Evolutionary conservation across 805 yeast species (phyloP).

Genomic region (Hanseniaspora occidentalis): DNA sequence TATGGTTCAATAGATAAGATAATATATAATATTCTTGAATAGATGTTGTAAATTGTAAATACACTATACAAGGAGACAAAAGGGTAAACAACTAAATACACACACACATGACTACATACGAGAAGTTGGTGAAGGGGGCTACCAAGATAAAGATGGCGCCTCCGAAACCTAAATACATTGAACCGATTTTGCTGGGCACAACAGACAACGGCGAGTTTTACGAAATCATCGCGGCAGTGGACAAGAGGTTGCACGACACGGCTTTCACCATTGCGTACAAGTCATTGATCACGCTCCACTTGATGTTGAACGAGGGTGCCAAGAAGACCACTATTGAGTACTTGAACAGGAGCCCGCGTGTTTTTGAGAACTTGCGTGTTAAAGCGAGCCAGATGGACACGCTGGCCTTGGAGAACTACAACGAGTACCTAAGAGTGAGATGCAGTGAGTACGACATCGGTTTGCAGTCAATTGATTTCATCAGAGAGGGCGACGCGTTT

Average conservation of each 20-base stretch:
- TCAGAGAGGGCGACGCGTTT: slow-evolving; percentile 49
- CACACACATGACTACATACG: slow-evolving; percentile 44
- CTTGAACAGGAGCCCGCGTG: slow-evolving; percentile 36
- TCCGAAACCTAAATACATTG: slow-evolving; percentile 93
- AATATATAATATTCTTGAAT: no score
- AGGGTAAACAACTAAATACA: background rate
- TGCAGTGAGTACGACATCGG: slow-evolving; percentile 52
- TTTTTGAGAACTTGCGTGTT: slow-evolving; percentile 33
- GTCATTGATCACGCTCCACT: slow-evolving; percentile 70
- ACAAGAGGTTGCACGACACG: slow-evolving; percentile 52
- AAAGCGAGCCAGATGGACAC: slow-evolving; percentile 32
- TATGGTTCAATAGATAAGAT: no score
- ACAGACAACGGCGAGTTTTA: slow-evolving; percentile 35
- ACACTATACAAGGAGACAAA: background rate
- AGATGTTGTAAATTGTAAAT: no score
- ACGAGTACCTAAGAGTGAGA: slow-evolving; percentile 56
- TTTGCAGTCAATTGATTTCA: slow-evolving; percentile 54
- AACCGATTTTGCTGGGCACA: slow-evolving; percentile 62
- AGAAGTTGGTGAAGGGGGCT: slow-evolving; percentile 68
- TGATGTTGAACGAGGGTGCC: slow-evolving; percentile 88
- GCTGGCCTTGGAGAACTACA: slow-evolving; percentile 48
- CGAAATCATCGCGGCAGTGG: slow-evolving; percentile 55
- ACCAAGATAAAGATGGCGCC: slow-evolving; percentile 81
- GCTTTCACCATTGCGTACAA: slow-evolving; percentile 92
- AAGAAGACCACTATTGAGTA: slow-evolving; percentile 57